Evolutionary conservation across 2,329 filamentous ascomycete species (phyloP).

Genomic region (Plectosphaerella sp.): DNA sequence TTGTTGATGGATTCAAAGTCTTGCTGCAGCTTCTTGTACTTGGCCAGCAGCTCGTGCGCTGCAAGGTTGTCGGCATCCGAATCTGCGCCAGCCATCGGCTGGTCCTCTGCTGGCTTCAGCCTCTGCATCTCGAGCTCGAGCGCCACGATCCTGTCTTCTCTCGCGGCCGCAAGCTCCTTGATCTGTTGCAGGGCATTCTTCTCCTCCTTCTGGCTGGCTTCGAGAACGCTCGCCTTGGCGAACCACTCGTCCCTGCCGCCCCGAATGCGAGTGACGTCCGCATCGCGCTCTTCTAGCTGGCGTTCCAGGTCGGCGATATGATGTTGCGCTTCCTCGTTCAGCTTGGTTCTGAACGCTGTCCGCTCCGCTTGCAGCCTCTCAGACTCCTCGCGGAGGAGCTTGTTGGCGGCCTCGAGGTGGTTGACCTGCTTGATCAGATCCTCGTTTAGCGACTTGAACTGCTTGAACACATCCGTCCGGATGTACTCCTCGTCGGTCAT

Average conservation of each 20-base stretch:
- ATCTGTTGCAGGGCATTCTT: slow-evolving; percentile 66
- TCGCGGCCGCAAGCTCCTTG: slow-evolving; percentile 73
- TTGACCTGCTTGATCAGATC: slow-evolving; percentile 91
- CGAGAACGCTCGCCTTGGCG: slow-evolving; percentile 76
- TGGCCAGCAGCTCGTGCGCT: slow-evolving; percentile 67
- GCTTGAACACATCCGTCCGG: slow-evolving; percentile 89
- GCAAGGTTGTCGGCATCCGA: slow-evolving; percentile 55
- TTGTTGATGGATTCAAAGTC: slow-evolving; percentile 82
- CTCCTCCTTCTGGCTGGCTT: slow-evolving; percentile 74
- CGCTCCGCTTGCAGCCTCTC: slow-evolving; percentile 82
- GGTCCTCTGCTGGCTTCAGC: slow-evolving; percentile 47
- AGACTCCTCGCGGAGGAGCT: slow-evolving; percentile 77
- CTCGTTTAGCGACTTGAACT: slow-evolving; percentile 83
- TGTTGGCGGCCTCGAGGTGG: slow-evolving; percentile 83
- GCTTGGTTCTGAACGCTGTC: slow-evolving; percentile 71
- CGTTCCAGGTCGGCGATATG: slow-evolving; percentile 75
- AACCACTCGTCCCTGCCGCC: slow-evolving; percentile 79
- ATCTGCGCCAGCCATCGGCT: slow-evolving; percentile 37
- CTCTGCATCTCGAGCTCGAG: slow-evolving; percentile 81
- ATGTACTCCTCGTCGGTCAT: slow-evolving; percentile 91
- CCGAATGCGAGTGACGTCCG: slow-evolving; percentile 80
- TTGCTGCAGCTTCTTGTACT: slow-evolving; percentile 69
- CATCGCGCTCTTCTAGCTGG: slow-evolving; percentile 74
- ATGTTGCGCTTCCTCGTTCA: slow-evolving; percentile 75
- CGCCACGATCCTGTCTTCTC: slow-evolving; percentile 74